Evolutionary conservation across 352 stramenopile genomes (phyloP).

Genomic region (Pythium dissotocum): DNA sequence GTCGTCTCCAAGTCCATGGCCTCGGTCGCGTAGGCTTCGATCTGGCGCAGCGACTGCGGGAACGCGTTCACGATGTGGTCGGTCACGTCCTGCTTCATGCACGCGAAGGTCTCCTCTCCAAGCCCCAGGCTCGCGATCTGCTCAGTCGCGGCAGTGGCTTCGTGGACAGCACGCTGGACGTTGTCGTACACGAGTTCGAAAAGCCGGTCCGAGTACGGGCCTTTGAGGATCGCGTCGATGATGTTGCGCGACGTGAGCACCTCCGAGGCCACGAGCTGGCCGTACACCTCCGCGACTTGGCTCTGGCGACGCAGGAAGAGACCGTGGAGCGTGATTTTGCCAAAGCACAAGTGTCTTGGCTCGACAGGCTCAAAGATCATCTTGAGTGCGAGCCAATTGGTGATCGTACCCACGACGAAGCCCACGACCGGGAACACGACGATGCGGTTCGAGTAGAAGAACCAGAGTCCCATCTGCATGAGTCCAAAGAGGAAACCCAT

Average conservation of each 20-base stretch:
- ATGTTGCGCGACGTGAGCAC: constrained; percentile 89
- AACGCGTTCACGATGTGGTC: constrained; percentile 89
- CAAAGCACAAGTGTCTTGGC: constrained; percentile 64
- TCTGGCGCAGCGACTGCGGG: constrained; percentile 85
- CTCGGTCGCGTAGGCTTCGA: constrained; percentile 92
- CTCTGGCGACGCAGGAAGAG: constrained; percentile 94
- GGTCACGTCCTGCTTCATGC: constrained; percentile 88
- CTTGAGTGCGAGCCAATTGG: constrained; percentile 94
- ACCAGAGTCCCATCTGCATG: constrained; percentile 90
- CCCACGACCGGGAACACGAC: constrained; percentile 90
- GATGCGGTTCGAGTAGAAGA: constrained; percentile 77
- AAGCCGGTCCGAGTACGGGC: constrained; percentile 78
- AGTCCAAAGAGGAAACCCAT: constrained; percentile 90
- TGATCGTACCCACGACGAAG: constrained; percentile 94
- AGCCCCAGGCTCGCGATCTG: constrained; percentile 86
- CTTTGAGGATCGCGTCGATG: constrained; percentile 87
- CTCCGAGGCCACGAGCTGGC: constrained; percentile 79
- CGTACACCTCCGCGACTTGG: constrained; percentile 88
- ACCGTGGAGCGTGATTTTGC: constrained; percentile 90
- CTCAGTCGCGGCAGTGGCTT: constrained; percentile 68
- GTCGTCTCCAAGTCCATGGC: constrained; percentile 92
- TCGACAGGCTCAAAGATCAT: constrained; percentile 93
- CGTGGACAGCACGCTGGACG: constrained; percentile 81
- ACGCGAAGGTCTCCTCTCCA: constrained; percentile 77
- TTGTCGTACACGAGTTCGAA: constrained; percentile 89